Percentiles rank a stretch among this genome's conserved stretches.
These are phyloP conservation scores for Limtongozyma cylindracea DNA, from an alignment of 805 yeast species.

Conservation along the genomic window DNA sequence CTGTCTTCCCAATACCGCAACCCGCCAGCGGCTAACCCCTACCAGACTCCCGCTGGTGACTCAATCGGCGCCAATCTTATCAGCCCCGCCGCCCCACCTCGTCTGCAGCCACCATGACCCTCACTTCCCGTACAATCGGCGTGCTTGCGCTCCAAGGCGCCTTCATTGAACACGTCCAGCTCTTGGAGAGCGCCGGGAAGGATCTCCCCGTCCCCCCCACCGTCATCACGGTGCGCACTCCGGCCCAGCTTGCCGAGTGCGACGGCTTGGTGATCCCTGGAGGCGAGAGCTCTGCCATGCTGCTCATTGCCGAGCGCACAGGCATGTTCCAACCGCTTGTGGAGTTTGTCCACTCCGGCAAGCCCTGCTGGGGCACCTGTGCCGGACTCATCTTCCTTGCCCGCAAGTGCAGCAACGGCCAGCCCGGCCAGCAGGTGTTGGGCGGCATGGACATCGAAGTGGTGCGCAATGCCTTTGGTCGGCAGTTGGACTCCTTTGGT, in stretches of 20 bases:
- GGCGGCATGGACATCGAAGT: slow-evolving; percentile 44
- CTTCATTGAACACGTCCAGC: slow-evolving; percentile 34
- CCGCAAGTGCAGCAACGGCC: slow-evolving; percentile 22
- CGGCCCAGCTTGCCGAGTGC: slow-evolving; percentile 20
- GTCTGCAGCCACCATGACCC: too few relatives aligned
- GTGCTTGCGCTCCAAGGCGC: slow-evolving; percentile 68
- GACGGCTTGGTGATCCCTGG: slow-evolving; percentile 47
- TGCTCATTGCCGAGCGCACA: slow-evolving; percentile 43
- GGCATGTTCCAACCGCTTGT: slow-evolving; percentile 27
- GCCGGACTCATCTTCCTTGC: slow-evolving; percentile 59
- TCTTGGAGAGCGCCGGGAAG: slow-evolving; percentile 3
- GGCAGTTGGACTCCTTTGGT: slow-evolving; percentile 47
- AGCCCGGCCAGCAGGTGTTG: slow-evolving; percentile 24
- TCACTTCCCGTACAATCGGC: too few relatives aligned
- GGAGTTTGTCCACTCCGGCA: slow-evolving; percentile 12
- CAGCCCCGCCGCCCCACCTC: too few relatives aligned
- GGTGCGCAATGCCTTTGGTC: slow-evolving; percentile 52
- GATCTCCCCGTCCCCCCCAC: slow-evolving; percentile 2
- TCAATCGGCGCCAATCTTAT: too few relatives aligned
- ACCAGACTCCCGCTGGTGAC: too few relatives aligned
- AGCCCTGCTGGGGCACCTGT: slow-evolving; percentile 69
- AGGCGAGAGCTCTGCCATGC: slow-evolving; percentile 48
- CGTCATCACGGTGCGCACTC: slow-evolving; percentile 20
- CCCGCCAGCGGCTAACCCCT: too few relatives aligned
- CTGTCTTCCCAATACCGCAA: too few relatives aligned